A percentile compares a stretch with the other conserved stretches of the same genome.
Conservation (phyloP, 2,329 filamentous ascomycete species). For the Claviceps sorghi region DNA sequence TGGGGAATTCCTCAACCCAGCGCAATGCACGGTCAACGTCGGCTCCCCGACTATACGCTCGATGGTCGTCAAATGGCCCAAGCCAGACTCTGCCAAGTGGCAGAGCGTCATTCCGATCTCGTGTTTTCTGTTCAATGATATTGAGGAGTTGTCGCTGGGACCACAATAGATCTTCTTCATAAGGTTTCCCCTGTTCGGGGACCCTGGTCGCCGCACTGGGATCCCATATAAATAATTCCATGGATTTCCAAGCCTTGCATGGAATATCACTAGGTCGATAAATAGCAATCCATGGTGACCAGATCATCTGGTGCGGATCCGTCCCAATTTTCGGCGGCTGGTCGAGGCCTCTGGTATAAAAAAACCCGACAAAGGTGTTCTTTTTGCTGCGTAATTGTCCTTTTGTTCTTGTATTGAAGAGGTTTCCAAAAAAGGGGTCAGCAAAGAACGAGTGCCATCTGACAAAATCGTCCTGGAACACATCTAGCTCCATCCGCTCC, state of each 20-base stretch:
- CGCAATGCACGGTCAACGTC: conserved; percentile 29
- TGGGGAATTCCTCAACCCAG: conserved; percentile 20
- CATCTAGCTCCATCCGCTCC: conserved; percentile 10
- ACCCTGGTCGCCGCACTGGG: conserved; percentile 15
- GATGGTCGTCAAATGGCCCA: conserved; percentile 17
- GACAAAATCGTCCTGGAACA: conserved; percentile 9
- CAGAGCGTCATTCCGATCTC: conserved; percentile 16
- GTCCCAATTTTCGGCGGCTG: not conserved
- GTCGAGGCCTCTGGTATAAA: conserved; percentile 23
- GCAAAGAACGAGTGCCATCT: conserved; percentile 13
- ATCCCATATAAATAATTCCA: conserved; percentile 44
- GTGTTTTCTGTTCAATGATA: conserved; percentile 17
- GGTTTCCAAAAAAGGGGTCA: not conserved
- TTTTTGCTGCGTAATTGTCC: not conserved
- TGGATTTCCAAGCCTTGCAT: conserved; percentile 13
- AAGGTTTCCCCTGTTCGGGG: conserved; percentile 7
- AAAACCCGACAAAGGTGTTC: conserved; percentile 26
- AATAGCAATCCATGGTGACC: conserved; percentile 34
- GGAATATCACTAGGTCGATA: conserved; percentile 30
- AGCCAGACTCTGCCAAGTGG: conserved; percentile 31
- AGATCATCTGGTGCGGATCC: not conserved
- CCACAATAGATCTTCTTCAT: conserved; percentile 23
- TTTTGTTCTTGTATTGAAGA: not conserved
- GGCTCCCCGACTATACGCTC: conserved; percentile 11
- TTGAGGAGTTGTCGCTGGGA: conserved; percentile 32